Evolutionary conservation across 1,139 yeast genomes (phyloP).

Genomic region (Candida glucosophila): DNA sequence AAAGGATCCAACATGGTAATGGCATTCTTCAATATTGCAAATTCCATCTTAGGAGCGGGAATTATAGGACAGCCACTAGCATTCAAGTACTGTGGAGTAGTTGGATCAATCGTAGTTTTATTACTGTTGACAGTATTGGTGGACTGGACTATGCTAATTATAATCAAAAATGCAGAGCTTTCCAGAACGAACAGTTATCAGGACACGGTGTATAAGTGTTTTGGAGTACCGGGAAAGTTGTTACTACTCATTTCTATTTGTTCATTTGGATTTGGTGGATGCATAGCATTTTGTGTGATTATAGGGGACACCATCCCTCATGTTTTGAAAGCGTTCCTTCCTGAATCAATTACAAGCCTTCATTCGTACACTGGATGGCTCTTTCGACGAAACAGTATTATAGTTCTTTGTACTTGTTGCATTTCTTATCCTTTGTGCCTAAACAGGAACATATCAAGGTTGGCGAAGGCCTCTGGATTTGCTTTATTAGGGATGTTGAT

Average conservation of each 20-base stretch:
- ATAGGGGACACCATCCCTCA: constrained; percentile 95
- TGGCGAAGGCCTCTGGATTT: constrained; percentile 82
- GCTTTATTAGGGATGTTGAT: constrained; percentile 80
- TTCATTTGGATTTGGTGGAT: constrained; percentile 88
- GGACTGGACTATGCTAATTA: constrained; percentile 78
- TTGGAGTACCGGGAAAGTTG: constrained; percentile 65
- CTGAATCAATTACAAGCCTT: constrained; percentile 31
- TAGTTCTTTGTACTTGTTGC: constrained; percentile 57
- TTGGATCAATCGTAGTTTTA: constrained; percentile 64
- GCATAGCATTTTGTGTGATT: constrained; percentile 88
- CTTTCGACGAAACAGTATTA: constrained; percentile 59
- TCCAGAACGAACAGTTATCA: constrained; percentile 76
- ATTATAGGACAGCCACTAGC: constrained; percentile 94
- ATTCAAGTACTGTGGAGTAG: constrained; percentile 66
- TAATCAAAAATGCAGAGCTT: constrained; percentile 75
- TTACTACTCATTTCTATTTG: constrained; percentile 70
- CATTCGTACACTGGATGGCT: constrained; percentile 38
- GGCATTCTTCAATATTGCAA: constrained; percentile 98
- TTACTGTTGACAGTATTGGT: constrained; percentile 56
- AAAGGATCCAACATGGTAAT: constrained; percentile 61
- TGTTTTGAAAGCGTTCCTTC: constrained; percentile 64
- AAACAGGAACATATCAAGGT: constrained; percentile 70
- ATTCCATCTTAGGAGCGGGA: constrained; percentile 92
- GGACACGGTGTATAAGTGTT: constrained; percentile 74
- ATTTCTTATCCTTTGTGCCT: constrained; percentile 80